phyloP scores from a whole-genome alignment of 192 early-diverging fungal genomes.

The Coemansia sp. region DNA sequence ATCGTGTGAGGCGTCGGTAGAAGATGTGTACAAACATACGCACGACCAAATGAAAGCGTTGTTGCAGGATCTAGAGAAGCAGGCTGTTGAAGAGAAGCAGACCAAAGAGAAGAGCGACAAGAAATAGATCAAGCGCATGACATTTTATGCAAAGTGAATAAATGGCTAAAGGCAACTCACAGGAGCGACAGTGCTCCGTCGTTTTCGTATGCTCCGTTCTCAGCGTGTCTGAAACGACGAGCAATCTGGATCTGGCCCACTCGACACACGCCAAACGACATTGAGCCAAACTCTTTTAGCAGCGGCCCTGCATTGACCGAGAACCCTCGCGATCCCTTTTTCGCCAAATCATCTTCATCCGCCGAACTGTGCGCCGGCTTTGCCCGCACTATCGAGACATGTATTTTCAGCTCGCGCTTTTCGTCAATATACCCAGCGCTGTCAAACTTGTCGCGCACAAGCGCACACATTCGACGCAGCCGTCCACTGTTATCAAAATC shows the following conservation, averaged over 20 bases:
- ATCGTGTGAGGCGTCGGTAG: slow-evolving; percentile 61
- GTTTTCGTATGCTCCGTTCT: slow-evolving; percentile 33
- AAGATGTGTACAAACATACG: slow-evolving; percentile 68
- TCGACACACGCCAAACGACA: slow-evolving; percentile 35
- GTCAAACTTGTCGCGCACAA: slow-evolving; percentile 30
- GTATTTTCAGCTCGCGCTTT: slow-evolving; percentile 37
- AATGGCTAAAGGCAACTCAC: too few relatives aligned
- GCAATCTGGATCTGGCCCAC: slow-evolving; percentile 47
- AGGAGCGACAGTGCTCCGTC: slow-evolving; percentile 17
- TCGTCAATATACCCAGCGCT: slow-evolving; percentile 41
- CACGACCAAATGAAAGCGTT: slow-evolving; percentile 48
- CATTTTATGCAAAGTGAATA: too few relatives aligned
- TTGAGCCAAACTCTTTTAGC: slow-evolving; percentile 22
- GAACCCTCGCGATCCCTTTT: background rate
- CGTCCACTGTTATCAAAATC: slow-evolving; percentile 19
- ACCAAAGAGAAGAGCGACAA: too few relatives aligned
- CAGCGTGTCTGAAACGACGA: slow-evolving; percentile 25
- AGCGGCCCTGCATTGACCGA: slow-evolving; percentile 28
- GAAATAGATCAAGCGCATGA: too few relatives aligned
- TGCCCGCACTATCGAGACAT: slow-evolving; percentile 27
- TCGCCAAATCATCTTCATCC: background rate
- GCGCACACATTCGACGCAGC: slow-evolving; percentile 21
- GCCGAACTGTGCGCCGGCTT: background rate
- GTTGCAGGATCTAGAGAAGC: slow-evolving; percentile 32
- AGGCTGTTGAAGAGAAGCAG: background rate